phyloP scores from a whole-genome alignment of 2,329 filamentous ascomycete species.

The Fusarium sp. region DNA sequence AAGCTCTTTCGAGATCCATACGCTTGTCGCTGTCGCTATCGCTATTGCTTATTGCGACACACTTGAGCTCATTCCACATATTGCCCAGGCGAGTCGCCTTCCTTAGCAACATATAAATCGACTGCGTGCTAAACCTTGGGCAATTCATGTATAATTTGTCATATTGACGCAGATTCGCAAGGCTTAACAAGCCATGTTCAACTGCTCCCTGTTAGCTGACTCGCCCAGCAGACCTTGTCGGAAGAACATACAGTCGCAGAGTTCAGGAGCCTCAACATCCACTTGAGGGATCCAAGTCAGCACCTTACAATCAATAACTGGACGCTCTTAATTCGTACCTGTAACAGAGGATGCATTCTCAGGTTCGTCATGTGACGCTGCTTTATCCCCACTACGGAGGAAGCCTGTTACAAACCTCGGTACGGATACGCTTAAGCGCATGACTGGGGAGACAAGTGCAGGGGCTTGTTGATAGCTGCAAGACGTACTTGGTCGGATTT shows the following conservation, averaged over 20 bases:
- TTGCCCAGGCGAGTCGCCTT: neutral
- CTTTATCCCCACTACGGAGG: neutral
- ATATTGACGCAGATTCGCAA: neutral
- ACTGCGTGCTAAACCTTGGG: neutral
- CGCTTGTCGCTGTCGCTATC: neutral
- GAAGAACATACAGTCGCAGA: neutral
- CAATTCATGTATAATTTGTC: slow-evolving; percentile 1
- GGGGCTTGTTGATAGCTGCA: neutral
- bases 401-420: neutral
- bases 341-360: neutral
- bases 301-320: neutral
- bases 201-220: neutral
- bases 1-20: neutral
- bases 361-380: neutral
- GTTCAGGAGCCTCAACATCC: slow-evolving; percentile 1
- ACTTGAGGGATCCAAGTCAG: neutral
- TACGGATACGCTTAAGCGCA: neutral
- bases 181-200: neutral
- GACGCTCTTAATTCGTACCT: neutral
- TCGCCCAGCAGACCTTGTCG: neutral
- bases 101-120: neutral
- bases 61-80: neutral
- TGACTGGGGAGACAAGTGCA: neutral
- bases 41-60: neutral
- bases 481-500: neutral